Percentiles rank a stretch among this genome's conserved stretches.
phyloP scores from a whole-genome alignment of 2,329 filamentous ascomycete species.

The Cladosporium sp. region DNA sequence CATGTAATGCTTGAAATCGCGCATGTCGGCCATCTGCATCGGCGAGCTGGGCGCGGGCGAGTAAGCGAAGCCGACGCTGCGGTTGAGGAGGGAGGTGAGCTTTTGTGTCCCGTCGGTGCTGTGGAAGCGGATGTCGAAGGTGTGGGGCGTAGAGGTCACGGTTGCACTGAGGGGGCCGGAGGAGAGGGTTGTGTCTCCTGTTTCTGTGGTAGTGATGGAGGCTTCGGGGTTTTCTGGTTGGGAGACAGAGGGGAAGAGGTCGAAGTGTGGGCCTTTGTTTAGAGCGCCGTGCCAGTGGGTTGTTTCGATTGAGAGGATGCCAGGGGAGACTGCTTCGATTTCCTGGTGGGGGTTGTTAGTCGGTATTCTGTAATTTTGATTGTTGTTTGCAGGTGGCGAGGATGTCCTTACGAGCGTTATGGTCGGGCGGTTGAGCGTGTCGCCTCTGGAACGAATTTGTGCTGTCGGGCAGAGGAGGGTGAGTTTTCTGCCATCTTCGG shows the following conservation, averaged over 20 bases:
- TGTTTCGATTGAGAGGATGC: conserved; percentile 55
- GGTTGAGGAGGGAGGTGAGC: conserved; percentile 51
- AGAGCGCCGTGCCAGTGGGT: conserved; percentile 54
- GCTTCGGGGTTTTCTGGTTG: conserved; percentile 37
- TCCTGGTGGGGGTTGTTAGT: too few relatives aligned
- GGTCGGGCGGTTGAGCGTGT: conserved; percentile 51
- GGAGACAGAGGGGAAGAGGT: conserved; percentile 53
- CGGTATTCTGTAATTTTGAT: too few relatives aligned
- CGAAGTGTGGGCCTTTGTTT: conserved; percentile 52
- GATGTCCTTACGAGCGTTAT: conserved; percentile 45
- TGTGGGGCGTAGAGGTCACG: conserved; percentile 44
- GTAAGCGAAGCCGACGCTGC: conserved; percentile 56
- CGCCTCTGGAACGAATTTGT: conserved; percentile 51
- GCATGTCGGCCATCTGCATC: conserved; percentile 51
- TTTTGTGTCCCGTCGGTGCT: conserved; percentile 45
- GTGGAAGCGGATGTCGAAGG: conserved; percentile 55
- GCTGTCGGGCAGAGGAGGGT: conserved; percentile 55
- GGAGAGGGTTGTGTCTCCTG: conserved; percentile 46
- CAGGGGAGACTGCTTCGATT: conserved; percentile 53
- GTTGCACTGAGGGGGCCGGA: conserved; percentile 52
- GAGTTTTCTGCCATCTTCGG: conserved; percentile 43
- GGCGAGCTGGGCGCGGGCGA: conserved; percentile 49
- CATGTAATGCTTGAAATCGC: conserved; percentile 38
- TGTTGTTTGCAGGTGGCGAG: too few relatives aligned
- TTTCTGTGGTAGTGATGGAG: conserved; percentile 38